phyloP scores from a whole-genome alignment of 768 basidiomycete species.

The Lactifluus hygrophoroides region DNA sequence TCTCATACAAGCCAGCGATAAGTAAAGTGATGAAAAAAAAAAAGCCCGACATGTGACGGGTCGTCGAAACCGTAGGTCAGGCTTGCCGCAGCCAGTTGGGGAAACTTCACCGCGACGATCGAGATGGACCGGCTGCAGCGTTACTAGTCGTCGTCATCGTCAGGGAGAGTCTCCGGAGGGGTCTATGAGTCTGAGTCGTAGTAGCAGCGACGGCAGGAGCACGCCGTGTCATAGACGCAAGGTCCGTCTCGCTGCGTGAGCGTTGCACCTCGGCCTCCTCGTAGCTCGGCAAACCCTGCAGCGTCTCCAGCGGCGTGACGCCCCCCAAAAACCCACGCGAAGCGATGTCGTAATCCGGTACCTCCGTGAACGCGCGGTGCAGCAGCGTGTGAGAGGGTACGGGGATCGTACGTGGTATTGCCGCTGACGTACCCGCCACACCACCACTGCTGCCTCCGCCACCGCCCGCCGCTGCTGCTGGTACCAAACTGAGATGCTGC shows the following conservation, averaged over 20 bases:
- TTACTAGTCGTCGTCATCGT: too few species aligned
- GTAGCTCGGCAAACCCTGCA: constrained; percentile 78
- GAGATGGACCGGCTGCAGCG: not conserved
- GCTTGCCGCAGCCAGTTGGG: too few species aligned
- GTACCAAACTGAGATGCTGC: not conserved
- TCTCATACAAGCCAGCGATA: not conserved
- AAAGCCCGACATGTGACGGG: not conserved
- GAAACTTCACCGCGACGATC: not conserved
- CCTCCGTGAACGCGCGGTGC: constrained; percentile 60
- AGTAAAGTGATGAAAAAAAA: not conserved
- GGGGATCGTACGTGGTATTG: constrained; percentile 9
- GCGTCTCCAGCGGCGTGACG: constrained; percentile 72
- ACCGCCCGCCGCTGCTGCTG: not conserved
- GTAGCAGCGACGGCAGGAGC: not conserved
- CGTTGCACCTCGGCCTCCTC: constrained; percentile 47
- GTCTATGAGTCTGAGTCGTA: not conserved
- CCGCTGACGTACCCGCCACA: too few species aligned
- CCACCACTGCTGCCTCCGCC: constrained; percentile 10
- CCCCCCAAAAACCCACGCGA: constrained; percentile 83
- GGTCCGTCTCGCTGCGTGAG: constrained; percentile 20
- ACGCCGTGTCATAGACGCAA: constrained; percentile 12
- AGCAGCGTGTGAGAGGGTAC: constrained; percentile 30
- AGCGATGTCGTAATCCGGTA: constrained; percentile 82
- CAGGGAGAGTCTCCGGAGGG: not conserved
- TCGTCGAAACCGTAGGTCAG: too few species aligned